A percentile compares a stretch with the other conserved stretches of the same genome.
Conservation (phyloP, 768 basidiomycete species). For the Trametes cubensis region DNA sequence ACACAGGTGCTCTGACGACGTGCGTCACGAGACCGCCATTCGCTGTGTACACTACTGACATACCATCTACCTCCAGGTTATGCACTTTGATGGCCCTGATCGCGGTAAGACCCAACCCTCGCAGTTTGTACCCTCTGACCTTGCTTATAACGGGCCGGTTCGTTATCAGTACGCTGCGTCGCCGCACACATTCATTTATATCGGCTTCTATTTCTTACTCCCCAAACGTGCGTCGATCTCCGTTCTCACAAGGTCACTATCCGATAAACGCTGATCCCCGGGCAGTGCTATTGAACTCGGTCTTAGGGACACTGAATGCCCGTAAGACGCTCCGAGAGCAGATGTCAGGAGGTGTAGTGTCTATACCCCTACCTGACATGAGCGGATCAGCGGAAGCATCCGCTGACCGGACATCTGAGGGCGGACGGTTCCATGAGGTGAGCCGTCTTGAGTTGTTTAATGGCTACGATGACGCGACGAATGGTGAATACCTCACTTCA, state of each 20-base stretch:
- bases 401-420: too few relatives aligned
- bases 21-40: conserved; percentile 1
- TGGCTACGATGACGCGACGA: too few relatives aligned
- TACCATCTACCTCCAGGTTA: conserved; percentile 12
- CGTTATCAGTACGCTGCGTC: conserved; percentile 33
- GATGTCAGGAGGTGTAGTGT: conserved; percentile 9
- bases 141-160: too few relatives aligned
- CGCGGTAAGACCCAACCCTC: conserved; percentile 13
- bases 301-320: conserved; percentile 24
- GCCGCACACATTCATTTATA: conserved; percentile 29
- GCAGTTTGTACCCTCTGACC: not conserved
- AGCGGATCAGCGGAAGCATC: too few relatives aligned
- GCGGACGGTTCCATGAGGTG: too few relatives aligned
- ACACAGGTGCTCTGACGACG: conserved; percentile 32
- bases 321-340: conserved; percentile 14
- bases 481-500: too few relatives aligned
- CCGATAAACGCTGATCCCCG: not conserved
- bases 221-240: conserved; percentile 25
- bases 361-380: conserved; percentile 13
- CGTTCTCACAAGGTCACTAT: not conserved
- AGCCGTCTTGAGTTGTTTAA: too few relatives aligned
- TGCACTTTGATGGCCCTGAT: conserved; percentile 26
- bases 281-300: conserved; percentile 23
- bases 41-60: not conserved
- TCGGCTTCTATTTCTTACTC: conserved; percentile 29